Evolutionary conservation across 2,329 filamentous ascomycete genomes (phyloP).

Genomic region (Golovinomyces cichoracearum): DNA sequence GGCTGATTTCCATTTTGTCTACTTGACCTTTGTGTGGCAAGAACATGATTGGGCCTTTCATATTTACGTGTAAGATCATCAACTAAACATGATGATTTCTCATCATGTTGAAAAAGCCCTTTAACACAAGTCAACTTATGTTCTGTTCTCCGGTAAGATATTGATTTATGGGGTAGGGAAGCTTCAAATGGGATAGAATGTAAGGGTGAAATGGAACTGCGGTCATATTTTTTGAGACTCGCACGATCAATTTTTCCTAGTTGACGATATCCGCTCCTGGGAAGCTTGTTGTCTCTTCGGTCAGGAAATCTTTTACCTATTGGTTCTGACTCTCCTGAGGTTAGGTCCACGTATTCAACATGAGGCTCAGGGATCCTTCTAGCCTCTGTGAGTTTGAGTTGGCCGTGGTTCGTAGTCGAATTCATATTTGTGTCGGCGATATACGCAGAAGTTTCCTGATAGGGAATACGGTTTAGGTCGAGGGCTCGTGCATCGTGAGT

Average conservation of each 20-base stretch:
- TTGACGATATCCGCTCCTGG: background rate
- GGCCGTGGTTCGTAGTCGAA: constrained; percentile 4
- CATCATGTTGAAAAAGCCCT: too few relatives aligned
- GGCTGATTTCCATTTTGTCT: too few relatives aligned
- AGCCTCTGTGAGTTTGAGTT: constrained; percentile 6
- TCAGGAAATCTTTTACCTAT: background rate
- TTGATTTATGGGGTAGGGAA: constrained; percentile 6
- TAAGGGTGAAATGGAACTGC: constrained; percentile 6
- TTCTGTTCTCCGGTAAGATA: too few relatives aligned
- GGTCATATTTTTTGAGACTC: constrained; percentile 2
- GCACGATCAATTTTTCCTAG: background rate
- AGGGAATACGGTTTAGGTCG: constrained; percentile 5
- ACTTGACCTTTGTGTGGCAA: too few relatives aligned
- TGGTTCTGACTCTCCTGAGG: background rate
- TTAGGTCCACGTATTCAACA: constrained; percentile 1
- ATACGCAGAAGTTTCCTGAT: constrained; percentile 10
- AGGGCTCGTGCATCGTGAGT: constrained; percentile 5
- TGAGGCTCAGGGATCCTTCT: background rate
- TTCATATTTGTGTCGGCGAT: constrained; percentile 7
- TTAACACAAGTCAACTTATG: too few relatives aligned
- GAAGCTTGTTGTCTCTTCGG: background rate
- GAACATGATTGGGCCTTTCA: too few relatives aligned
- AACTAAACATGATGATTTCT: too few relatives aligned
- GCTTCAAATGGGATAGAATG: constrained; percentile 6
- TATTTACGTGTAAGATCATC: too few relatives aligned